Conservation (phyloP, 176 grass and related monocot species). For the sorghum (Sorghum bicolor) region Sorghum_bicolor_NCBIv3 NC_012873.2:62562001-62562500, state of each 20-base stretch:
- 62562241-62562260: background rate
- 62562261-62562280: background rate
- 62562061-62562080: conserved; percentile 11
- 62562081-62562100: background rate
- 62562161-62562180: conserved; percentile 3
- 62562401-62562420: background rate
- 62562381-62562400: background rate
- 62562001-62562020: background rate
- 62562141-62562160: background rate
- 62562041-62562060: background rate
- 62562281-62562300: background rate
- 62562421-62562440: background rate
- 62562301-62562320: background rate
- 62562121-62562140: background rate
- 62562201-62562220: background rate
- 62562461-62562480: background rate
- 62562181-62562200: background rate
- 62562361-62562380: background rate
- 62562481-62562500: background rate
- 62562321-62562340: background rate
- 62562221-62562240: conserved; percentile 4
- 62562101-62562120: background rate
- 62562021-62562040: conserved; percentile 18
- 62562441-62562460: background rate
- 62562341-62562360: background rate